A percentile compares a stretch with the other conserved stretches of the same genome.
Conservation (phyloP, 2,329 filamentous ascomycete species). For the Neurospora sp. region DNA sequence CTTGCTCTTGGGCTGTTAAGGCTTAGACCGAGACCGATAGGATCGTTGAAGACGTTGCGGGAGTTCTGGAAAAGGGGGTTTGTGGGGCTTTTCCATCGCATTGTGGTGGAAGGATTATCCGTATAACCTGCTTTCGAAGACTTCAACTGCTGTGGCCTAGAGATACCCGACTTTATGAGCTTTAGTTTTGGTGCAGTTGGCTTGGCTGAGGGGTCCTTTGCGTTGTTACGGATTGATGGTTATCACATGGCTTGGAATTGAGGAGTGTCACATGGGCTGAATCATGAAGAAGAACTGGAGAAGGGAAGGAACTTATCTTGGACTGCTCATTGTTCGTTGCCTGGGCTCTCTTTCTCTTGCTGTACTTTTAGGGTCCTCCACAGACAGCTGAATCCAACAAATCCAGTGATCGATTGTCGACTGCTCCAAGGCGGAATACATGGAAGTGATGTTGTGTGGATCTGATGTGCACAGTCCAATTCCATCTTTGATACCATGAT, state of each 20-base stretch:
- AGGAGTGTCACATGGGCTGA: not conserved
- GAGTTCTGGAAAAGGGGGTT: not conserved
- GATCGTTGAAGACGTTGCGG: not conserved
- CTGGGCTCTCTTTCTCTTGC: not conserved
- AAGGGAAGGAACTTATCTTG: not conserved
- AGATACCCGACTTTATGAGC: not conserved
- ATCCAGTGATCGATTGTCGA: not conserved
- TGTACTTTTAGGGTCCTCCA: not conserved
- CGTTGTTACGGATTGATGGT: not conserved
- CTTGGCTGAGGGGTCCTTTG: not conserved
- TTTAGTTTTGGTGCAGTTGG: not conserved
- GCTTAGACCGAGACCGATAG: not conserved
- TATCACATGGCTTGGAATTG: not conserved
- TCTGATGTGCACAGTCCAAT: not conserved
- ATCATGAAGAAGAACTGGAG: not conserved
- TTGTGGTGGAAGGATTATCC: no score
- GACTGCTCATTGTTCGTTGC: not conserved
- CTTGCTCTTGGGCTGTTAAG: not conserved
- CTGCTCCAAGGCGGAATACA: not conserved
- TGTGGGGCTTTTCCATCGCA: not conserved
- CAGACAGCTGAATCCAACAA: not conserved
- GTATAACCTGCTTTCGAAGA: no score
- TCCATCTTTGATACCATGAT: not conserved
- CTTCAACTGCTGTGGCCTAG: not conserved
- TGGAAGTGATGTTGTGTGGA: not conserved